Evolutionary conservation across 2,329 filamentous ascomycete genomes (phyloP), one percentile per base, ranked within the genome.

Genomic region (Trichophyton benhamiae): DNA sequence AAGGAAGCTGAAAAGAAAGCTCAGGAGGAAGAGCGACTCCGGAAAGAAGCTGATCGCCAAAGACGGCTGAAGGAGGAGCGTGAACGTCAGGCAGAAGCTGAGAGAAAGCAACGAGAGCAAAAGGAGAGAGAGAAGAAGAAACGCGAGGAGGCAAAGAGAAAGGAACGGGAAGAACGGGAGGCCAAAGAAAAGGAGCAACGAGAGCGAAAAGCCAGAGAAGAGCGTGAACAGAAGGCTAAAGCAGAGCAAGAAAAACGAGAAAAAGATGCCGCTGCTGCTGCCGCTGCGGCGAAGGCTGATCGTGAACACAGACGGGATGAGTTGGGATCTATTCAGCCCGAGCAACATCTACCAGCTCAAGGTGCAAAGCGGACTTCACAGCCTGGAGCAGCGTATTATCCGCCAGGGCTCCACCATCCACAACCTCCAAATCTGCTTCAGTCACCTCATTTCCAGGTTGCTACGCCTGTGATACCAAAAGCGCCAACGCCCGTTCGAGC

Each of bases 1-100:
- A 89, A 87, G 69, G 94, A 99, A 70, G 88, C 89, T 2, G 89
- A 95, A 74, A 90, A 87, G 73, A 95, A 89, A 73, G 88, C 88
- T 30, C 89, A 90, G 65, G 94, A 97, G 69, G 92, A 96, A 69
- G 91, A 96, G 68, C 86, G 87, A 59, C 78, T 86, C 62, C 83
- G 86, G 61, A 96, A 91, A 72, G 92, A 97, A 71, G 87, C 87
- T 3, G 92, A 97, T 68, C 88, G 87, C 70, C 83, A 87, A 71
- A 86, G 86, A 64, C 85, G 88, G 57, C 78, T 87, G 61, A 87
- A 90, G 69, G 91, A 96, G 70, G 90, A 95, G 72, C 85, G 89
- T 66, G 90, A 95, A 68, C 85, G 86, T 66, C 89, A 95, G 69
- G 87, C 87, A 30, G 91, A 96, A 72, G 81, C 83, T 63, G 92